Conservation (phyloP, 805 yeast genomes). For the Cyberlindnera mrakii region DNA sequence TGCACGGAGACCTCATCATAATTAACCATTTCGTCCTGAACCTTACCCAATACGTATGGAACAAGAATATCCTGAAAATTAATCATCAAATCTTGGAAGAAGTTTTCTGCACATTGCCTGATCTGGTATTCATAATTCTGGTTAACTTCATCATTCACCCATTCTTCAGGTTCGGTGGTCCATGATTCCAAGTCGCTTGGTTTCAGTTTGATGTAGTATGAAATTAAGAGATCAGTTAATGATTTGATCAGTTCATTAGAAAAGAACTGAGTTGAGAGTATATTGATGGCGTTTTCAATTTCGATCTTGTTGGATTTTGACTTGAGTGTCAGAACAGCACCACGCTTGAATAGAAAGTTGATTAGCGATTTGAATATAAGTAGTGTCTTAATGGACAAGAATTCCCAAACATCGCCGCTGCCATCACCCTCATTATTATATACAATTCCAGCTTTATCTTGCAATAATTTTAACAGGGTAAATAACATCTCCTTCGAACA, state of each 20-base stretch:
- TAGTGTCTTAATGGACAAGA: conserved; percentile 60
- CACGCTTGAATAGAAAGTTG: conserved; percentile 55
- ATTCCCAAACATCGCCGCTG: conserved; percentile 63
- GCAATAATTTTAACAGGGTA: conserved; percentile 53
- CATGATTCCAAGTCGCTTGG: conserved; percentile 78
- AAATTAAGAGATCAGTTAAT: conserved; percentile 60
- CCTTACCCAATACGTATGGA: conserved; percentile 53
- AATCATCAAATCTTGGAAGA: conserved; percentile 67
- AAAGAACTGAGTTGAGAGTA: conserved; percentile 50
- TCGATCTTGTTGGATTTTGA: conserved; percentile 63
- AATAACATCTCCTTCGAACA: conserved; percentile 55
- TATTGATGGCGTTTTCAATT: conserved; percentile 47
- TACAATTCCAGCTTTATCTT: conserved; percentile 58
- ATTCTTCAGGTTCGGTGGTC: conserved; percentile 86
- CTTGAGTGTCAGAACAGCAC: conserved; percentile 55
- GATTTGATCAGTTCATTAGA: conserved; percentile 49
- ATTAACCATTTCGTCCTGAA: conserved; percentile 35
- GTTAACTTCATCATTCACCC: conserved; percentile 76
- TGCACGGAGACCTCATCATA: conserved; percentile 29
- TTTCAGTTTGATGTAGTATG: conserved; percentile 66
- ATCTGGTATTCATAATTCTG: conserved; percentile 79
- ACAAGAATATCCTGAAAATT: conserved; percentile 52
- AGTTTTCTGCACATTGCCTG: conserved; percentile 81
- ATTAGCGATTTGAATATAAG: conserved; percentile 59
- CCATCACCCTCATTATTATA: conserved; percentile 43